Base-by-base conservation (phyloP, 306 rosid genomes). In the Clitoria ternatea region DNA sequence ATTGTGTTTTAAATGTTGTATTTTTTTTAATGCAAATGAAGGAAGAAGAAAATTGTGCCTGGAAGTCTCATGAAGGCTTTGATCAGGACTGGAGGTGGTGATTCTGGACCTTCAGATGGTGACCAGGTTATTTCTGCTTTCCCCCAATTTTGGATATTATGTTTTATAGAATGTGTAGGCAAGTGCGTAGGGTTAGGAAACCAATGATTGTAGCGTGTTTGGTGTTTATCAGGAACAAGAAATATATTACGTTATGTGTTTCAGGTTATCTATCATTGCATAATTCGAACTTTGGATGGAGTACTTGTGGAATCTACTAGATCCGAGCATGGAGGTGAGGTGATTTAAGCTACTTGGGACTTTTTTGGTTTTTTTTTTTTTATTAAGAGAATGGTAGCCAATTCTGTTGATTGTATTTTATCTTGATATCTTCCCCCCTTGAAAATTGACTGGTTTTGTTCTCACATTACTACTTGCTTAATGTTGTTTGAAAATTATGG, bases 31-130 rank as follows among this genome's bases (percentile, higher is more conserved):
- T 66, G 67, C 26, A 47, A 27, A 15, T 78, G 60, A 63, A 91
- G 99, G 96, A 94, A 82, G 82, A 73, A 69, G 85, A 94, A 86
- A 82, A 83, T 94, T 69, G 87, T 71, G 52, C 89, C 96, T 12
- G 97, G 96, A 73, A 88, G 90, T 77, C 76, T 94, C 91, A 89
- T 91, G 97, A 94, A 94, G 85, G 97, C 99, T 20, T 20, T 85
- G 85, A 35, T 94, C 48, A 89, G 91, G 82, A 92, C 96, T 29
- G 97, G 99, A 52, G 97, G 87, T 6, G 96, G 96, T 47, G 97
- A 91, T 59, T 82, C 78, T 19, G 83, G 54, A 18, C 96, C 99
- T 50, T 87, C 91, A 0, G 92, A 94, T 40, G 97, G 91, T 57
- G 95, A 91, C 37, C 97, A 94, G 96, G 97, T 94, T 81, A 35